Percentiles rank a stretch among this genome's conserved stretches.
These are phyloP conservation scores for Talaromyces rugulosus DNA, from an alignment of 2,329 filamentous ascomycete species.

Conservation along the genomic window DNA sequence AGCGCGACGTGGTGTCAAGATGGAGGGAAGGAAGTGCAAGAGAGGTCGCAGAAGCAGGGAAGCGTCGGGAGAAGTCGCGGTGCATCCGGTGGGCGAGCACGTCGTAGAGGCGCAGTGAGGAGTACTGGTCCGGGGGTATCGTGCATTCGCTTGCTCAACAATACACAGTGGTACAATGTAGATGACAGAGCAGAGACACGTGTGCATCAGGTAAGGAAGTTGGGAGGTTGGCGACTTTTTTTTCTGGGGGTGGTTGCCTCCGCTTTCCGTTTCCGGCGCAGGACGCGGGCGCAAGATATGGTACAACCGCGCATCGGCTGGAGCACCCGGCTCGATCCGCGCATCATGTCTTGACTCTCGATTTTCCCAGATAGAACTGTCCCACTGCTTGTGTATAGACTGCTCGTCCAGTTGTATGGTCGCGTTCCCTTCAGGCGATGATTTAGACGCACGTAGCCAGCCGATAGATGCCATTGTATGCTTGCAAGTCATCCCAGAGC, in stretches of 20 bases:
- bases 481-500: neutral
- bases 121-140: neutral
- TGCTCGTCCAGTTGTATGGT: neutral
- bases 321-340: conserved; percentile 10
- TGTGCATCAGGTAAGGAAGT: neutral
- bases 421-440: neutral
- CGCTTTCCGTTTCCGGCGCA: conserved; percentile 12
- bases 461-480: neutral
- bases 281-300: neutral
- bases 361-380: neutral
- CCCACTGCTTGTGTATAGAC: neutral
- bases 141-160: neutral
- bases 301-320: conserved; percentile 7
- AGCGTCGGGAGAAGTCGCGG: neutral
- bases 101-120: neutral
- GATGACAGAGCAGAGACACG: neutral
- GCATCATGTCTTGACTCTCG: neutral
- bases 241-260: conserved; percentile 10
- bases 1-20: neutral
- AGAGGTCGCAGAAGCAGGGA: neutral
- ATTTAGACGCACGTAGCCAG: neutral
- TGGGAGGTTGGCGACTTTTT: neutral
- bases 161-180: neutral
- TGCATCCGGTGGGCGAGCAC: neutral
- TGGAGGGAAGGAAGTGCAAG: neutral